phyloP scores from a whole-genome alignment of 2,329 filamentous ascomycete species.

The Lachnum nothofagi region DNA sequence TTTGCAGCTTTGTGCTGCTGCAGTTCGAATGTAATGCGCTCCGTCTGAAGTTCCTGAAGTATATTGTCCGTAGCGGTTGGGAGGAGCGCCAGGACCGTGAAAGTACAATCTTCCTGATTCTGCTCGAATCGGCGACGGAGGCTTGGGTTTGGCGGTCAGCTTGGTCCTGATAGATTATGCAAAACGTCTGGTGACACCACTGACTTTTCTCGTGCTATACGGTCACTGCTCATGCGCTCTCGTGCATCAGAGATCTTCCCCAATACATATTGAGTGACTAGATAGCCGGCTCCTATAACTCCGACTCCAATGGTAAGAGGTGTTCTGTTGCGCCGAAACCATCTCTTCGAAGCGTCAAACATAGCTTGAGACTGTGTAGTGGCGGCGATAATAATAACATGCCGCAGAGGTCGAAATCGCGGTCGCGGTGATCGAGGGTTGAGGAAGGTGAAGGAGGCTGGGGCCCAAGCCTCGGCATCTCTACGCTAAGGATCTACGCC shows the following conservation, averaged over 20 bases:
- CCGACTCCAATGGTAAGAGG: slow-evolving; percentile 83
- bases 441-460: too few species aligned
- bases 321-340: slow-evolving; percentile 87
- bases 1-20: slow-evolving; percentile 85
- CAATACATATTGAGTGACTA: slow-evolving; percentile 88
- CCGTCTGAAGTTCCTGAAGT: slow-evolving; percentile 80
- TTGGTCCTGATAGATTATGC: neutral
- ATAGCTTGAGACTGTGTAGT: slow-evolving; percentile 36
- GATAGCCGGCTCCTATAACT: slow-evolving; percentile 81
- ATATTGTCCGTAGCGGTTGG: slow-evolving; percentile 89
- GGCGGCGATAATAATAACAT: slow-evolving; percentile 15
- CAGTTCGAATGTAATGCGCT: slow-evolving; percentile 86
- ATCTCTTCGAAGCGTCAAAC: slow-evolving; percentile 73
- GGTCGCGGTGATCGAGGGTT: too few species aligned
- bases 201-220: slow-evolving; percentile 95
- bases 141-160: slow-evolving; percentile 43
- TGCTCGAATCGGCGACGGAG: slow-evolving; percentile 94
- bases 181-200: slow-evolving; percentile 24
- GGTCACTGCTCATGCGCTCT: slow-evolving; percentile 93
- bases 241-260: slow-evolving; percentile 87
- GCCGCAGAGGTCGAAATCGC: slow-evolving; percentile 7
- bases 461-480: too few species aligned
- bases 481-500: too few species aligned
- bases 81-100: slow-evolving; percentile 91
- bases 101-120: slow-evolving; percentile 98